phyloP scores from a whole-genome alignment of 331 rosid species.

The Stylosanthes scabra region DNA sequence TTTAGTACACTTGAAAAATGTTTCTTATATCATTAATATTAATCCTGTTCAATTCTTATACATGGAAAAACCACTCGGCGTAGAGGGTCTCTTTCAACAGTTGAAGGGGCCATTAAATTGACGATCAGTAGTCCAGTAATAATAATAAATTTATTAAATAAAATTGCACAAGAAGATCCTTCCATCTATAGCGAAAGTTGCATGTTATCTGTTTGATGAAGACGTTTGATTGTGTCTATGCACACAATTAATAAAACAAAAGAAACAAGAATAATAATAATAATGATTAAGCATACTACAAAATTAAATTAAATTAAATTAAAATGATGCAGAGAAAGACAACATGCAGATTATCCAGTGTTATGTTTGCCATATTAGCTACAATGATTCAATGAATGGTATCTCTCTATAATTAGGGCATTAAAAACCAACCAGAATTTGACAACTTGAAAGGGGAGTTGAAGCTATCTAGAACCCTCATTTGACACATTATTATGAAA shows the following conservation, averaged over 20 bases:
- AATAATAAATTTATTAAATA: not conserved
- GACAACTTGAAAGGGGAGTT: conserved; percentile 29
- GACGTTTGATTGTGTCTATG: conserved; percentile 3
- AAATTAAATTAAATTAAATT: not conserved
- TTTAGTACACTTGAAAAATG: no score
- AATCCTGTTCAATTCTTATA: no score
- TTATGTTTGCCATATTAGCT: conserved; percentile 27
- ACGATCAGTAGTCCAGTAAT: not conserved
- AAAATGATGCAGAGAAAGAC: not conserved
- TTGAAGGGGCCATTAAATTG: not conserved
- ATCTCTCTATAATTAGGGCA: conserved; percentile 26
- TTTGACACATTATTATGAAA: not conserved
- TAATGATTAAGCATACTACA: not conserved
- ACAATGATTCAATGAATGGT: conserved; percentile 4
- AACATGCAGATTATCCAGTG: conserved; percentile 1
- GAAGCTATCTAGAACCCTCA: not conserved
- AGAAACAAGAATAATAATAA: no score
- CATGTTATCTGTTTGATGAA: conserved; percentile 10
- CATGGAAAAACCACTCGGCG: not conserved
- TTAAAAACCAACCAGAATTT: conserved; percentile 29
- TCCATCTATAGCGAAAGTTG: not conserved
- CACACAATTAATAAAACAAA: not conserved
- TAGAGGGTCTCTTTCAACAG: conserved; percentile 22
- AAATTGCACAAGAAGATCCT: not conserved
- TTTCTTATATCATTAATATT: no score